Evolutionary conservation across 164 flowering plant genomes (phyloP), one percentile per base, ranked within the genome.

Genomic region (Akebia trifoliata): DNA sequence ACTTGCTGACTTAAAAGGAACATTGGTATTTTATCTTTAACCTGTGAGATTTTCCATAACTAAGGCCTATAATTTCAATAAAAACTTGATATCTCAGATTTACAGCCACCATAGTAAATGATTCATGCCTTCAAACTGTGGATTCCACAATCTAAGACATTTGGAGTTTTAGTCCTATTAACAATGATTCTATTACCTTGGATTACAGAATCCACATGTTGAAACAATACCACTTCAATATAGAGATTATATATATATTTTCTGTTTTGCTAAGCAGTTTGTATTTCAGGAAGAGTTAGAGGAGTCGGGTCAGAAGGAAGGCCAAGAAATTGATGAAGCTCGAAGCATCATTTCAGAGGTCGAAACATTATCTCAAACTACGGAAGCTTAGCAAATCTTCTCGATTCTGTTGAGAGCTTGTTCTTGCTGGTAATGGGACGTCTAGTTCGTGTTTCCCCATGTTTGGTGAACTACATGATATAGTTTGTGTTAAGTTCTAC

Each of bases 271-370:
- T 46, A 9, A 38, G 4, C 0, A 32, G 25, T 8, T 48, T 54
- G 17, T 9, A 24, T 69, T 73, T 39, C 81, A 87, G 95, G 86
- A 62, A 22, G 86, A 81, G 65, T 48, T 88, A 63, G 87, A 80
- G 61, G 84, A 85, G 32, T 59, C 69, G 15, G 66, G 76, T 43
- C 74, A 76, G 62, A 70, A 74, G 35, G 72, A 62, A 63, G 73
- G 81, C 39, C 65, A 79, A 20, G 96, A 88, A 68, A 58, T 88
- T 46, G 86, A 77, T 11, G 96, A 83, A 60, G 88, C 92, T 53
- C 75, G 67, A 52, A 67, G 42, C 50, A 57, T 64, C 24, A 70
- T 81, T 15, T 37, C 64, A 5, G 90, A 85, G 29, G 74, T 78
- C 42, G 87, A 82, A 54, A 54, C 78, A 21, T 37, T 78, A 38